These are phyloP conservation scores for Vigna hirtella DNA, from an alignment of 306 rosid genomes.

Conservation along the genomic window DNA sequence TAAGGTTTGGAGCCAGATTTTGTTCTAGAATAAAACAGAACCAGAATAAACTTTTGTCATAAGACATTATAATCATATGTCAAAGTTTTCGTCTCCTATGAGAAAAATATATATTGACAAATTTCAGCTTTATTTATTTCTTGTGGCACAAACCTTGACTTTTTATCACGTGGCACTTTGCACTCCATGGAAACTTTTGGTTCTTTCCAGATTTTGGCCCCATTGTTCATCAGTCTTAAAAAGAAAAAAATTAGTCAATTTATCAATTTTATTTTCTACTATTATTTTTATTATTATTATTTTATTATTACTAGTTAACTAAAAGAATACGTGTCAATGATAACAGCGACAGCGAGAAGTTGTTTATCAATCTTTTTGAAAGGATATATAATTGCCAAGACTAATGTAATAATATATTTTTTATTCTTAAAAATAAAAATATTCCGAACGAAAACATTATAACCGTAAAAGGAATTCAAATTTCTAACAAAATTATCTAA, in stretches of 20 bases:
- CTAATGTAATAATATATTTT: no score
- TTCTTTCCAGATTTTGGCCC: background rate
- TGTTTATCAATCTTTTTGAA: no score
- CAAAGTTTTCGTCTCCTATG: constrained; percentile 14
- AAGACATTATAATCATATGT: background rate
- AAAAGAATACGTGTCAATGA: no score
- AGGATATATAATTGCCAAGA: no score
- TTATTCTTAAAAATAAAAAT: no score
- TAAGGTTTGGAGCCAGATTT: background rate
- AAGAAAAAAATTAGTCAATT: no score
- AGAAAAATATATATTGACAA: background rate
- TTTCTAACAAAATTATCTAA: no score
- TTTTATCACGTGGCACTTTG: constrained; percentile 3
- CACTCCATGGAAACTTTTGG: background rate
- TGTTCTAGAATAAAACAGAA: constrained; percentile 21
- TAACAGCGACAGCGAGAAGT: no score
- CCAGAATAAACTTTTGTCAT: background rate
- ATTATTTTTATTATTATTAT: no score
- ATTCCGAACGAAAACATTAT: no score
- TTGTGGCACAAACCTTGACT: constrained; percentile 30
- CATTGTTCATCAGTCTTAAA: background rate
- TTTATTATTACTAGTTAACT: no score
- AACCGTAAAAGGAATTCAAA: no score
- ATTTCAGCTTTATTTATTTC: constrained; percentile 24
- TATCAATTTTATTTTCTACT: background rate